These are phyloP conservation scores for Plicaturopsis crispa DNA, from an alignment of 768 basidiomycete species.

Conservation along the genomic window DNA sequence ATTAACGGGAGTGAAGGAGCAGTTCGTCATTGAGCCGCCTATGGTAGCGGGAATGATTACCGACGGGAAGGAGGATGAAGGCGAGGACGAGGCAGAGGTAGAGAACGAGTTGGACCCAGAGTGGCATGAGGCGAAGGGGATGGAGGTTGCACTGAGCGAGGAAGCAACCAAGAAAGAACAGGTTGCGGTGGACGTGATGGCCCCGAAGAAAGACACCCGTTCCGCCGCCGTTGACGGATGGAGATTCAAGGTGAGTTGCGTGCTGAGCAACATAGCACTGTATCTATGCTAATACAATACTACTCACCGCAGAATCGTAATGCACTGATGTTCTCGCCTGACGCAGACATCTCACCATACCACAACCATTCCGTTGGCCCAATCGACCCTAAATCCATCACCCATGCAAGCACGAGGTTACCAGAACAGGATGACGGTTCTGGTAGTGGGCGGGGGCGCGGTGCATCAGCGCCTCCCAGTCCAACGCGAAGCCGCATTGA, in stretches of 20 bases:
- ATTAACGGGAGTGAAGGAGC: constrained; percentile 59
- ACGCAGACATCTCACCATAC: constrained; percentile 81
- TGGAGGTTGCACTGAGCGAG: constrained; percentile 12
- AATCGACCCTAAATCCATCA: constrained; percentile 63
- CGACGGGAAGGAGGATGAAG: constrained; percentile 20
- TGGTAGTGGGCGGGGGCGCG: constrained; percentile 26
- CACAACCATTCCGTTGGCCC: constrained; percentile 19
- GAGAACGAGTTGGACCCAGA: constrained; percentile 13
- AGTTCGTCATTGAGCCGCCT: constrained; percentile 55
- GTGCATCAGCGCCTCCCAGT: constrained; percentile 64
- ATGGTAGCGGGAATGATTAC: constrained; percentile 47
- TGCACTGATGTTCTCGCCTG: constrained; percentile 91
- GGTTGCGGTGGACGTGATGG: constrained; percentile 63
- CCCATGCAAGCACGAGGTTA: constrained; percentile 77
- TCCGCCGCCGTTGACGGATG: constrained; percentile 70
- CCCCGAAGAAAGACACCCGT: constrained; percentile 67
- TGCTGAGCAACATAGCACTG: no score
- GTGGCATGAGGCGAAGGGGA: no score
- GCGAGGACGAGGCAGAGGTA: constrained; percentile 16
- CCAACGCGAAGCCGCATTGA: constrained; percentile 87
- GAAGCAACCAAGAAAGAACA: constrained; percentile 14
- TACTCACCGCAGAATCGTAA: constrained; percentile 68
- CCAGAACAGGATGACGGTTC: constrained; percentile 67
- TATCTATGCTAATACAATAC: constrained; percentile 1
- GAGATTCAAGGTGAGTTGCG: constrained; percentile 67